phyloP scores from a whole-genome alignment of 176 grass and related monocot species.

The Guadua angustifolia region DNA sequence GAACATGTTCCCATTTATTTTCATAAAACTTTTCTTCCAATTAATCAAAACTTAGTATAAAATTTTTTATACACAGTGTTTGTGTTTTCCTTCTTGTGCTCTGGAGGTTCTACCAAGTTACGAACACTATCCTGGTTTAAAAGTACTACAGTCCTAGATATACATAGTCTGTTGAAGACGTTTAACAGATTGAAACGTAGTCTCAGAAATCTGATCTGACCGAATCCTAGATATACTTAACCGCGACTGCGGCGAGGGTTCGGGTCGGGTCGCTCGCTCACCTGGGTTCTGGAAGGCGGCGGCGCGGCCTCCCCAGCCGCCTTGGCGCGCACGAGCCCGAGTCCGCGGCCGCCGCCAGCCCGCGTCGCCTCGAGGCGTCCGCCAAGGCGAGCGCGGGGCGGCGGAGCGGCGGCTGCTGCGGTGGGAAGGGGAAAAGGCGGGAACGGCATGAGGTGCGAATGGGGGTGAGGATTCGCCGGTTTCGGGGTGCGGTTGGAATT shows the following conservation, averaged over 20 bases:
- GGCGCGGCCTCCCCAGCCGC: slow-evolving; percentile 31
- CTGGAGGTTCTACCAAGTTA: neutral
- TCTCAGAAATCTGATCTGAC: neutral
- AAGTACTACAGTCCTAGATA: no score
- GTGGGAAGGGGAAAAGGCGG: neutral
- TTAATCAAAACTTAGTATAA: no score
- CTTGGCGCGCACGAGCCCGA: neutral
- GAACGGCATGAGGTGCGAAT: slow-evolving; percentile 20
- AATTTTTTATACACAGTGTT: neutral
- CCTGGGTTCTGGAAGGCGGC: slow-evolving; percentile 45
- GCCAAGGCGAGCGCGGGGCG: neutral
- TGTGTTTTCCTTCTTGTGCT: neutral
- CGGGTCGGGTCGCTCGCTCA: neutral
- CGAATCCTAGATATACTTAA: neutral
- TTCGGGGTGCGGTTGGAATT: no score
- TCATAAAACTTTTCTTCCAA: no score
- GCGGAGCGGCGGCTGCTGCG: neutral
- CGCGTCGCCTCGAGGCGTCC: neutral
- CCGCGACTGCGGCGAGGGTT: neutral
- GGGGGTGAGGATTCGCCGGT: neutral
- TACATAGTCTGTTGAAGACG: no score
- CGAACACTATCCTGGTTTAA: neutral
- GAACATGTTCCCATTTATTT: neutral
- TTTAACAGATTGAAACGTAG: neutral
- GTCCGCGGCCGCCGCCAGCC: neutral